Base-by-base conservation (phyloP, 2,329 filamentous ascomycete species). In the Hypomyces rosellus region DNA sequence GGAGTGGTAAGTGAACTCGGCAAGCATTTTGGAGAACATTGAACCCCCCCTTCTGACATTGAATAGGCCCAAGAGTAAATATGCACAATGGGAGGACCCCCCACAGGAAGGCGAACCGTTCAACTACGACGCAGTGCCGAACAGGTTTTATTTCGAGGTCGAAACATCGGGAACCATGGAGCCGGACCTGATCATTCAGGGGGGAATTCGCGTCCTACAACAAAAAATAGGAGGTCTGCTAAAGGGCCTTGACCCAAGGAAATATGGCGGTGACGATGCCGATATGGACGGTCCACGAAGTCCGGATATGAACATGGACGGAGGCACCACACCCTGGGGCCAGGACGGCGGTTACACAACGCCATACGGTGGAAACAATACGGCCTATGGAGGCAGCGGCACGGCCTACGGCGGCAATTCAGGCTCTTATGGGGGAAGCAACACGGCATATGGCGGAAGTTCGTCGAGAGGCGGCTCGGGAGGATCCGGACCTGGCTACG, bases 101-200 rank as follows among this genome's bases (percentile, higher is more conserved):
- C 79, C 84, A 0, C 82, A 87, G 58, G 87, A 93, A 57, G 89
- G 89, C 59, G 88, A 95, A 61, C 80, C 84, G 0, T 97, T 97
- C 69, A 85, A 97, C 71, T 97, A 89, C 69, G 86, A 96, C 61
- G 92, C 90, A 9, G 80, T 86, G 18, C 92, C 93, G 5, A 78
- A 76, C 54, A 82, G 81, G 57, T 99, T 96, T 75, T 99, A 96
- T 75, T 87, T 92, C 63, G 90, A 96, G 63, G 86, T 99, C 43
- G 93, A 99, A 69, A 86, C 87, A 43, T 85, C 88, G 36, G 93
- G 93, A 34, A 88, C 85, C 60, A 81, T 97, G 54, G 88, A 93
- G 30, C 92, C 93, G 0, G 92, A 99, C 63, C 80, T 83, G 55
- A 93, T 97, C 59, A 83, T 99, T 46, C 85, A 91, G 61, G 84